Evolutionary conservation across 768 basidiomycete species (phyloP), one percentile per base, ranked within the genome.

Genomic region (Lenzites betulinus): DNA sequence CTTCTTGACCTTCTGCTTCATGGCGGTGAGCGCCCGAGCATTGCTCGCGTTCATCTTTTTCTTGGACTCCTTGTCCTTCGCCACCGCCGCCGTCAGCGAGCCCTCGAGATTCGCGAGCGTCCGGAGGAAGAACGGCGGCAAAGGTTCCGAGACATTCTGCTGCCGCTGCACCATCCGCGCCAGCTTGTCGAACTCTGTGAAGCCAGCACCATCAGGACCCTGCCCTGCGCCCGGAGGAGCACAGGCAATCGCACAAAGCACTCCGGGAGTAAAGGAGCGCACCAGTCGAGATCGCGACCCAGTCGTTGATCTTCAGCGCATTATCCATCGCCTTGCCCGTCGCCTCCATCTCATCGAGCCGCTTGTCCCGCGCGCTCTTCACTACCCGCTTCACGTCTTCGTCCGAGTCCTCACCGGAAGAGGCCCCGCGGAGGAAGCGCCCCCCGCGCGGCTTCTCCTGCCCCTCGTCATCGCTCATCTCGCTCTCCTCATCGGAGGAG

Each of bases 1-100:
- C 78, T 95, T 98, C 78, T 91, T 95, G 56, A 98, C 82, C 74
- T 95, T 97, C 76, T 98, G 96, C 77, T 95, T 98, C 88, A 98
- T 90, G n/a, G 91, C 90, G 53, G 93, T 98, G 65, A 98, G 82
- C 2, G 95, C 93, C 69, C 92, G 95, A 41, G 94, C 92, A 68
- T 95, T 95, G 63, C 83, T 89, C 1, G 93, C 90, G 66, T 95
- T 96, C 89, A 95, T 93, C 78, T 97, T 98, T 77, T 98, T 97
- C 77, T 92, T 91, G 11, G 93, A 87, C 60, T 90, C 88, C 74
- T 95, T 96, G 75, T 97, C 95, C 73, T 92, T 92, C 11, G 87
- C 79, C 43, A 92, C 75, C 7, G 93, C 86, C 25, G 75, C 77
- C 65, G 85, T 89, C 66, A 97, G 76, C 11, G 92, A 86, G 23